Conservation (phyloP, 177 flowering plant species). For the Vitis hybrid region DNA sequence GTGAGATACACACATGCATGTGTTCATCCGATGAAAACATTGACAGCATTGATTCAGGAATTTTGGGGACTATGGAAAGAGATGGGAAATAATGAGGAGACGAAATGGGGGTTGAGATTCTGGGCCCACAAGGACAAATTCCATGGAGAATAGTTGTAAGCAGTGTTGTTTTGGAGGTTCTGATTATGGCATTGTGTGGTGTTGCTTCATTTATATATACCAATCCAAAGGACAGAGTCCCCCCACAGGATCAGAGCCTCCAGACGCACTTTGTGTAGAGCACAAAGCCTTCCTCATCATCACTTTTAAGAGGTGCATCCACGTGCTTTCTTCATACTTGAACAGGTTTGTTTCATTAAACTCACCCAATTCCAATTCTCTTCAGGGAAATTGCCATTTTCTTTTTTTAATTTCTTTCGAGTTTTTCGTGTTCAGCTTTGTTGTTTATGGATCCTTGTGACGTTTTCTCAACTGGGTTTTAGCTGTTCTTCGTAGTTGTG, state of each 20-base stretch:
- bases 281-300: neutral
- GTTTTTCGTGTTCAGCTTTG: neutral
- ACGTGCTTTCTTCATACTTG: constrained; percentile 16
- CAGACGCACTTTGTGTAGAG: neutral
- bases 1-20: constrained; percentile 13
- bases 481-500: neutral
- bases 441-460: neutral
- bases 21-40: constrained; percentile 6
- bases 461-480: constrained; percentile 6
- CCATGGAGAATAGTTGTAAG: neutral
- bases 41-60: constrained; percentile 2
- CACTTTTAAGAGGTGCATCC: constrained; percentile 4
- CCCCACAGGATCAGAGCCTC: no score
- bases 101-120: neutral
- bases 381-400: neutral
- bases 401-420: neutral
- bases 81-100: neutral
- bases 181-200: neutral
- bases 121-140: neutral
- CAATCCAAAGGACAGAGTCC: neutral
- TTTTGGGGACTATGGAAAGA: neutral
- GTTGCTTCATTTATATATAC: neutral
- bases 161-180: neutral
- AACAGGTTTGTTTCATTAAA: neutral
- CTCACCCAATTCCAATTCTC: neutral